Base-by-base conservation (phyloP, 495 filamentous ascomycete genomes). In the Aspergillus baeticus region DNA sequence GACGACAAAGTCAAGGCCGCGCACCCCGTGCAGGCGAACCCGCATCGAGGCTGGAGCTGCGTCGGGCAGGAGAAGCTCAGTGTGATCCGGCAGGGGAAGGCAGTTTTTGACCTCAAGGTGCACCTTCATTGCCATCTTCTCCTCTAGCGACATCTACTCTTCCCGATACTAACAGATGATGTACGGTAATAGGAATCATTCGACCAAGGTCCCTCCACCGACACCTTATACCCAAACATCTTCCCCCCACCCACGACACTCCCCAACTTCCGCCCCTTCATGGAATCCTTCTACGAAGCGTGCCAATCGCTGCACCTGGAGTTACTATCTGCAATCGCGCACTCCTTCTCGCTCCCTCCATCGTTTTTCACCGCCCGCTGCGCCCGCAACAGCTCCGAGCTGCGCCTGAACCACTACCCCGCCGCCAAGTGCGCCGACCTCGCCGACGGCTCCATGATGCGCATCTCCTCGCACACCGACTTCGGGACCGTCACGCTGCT, bases 161-260 rank as follows among this genome's bases (percentile, higher is more conserved):
- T n/a, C n/a, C n/a, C n/a, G n/a, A n/a, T n/a, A n/a, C n/a, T n/a
- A n/a, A n/a, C n/a, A n/a, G n/a, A n/a, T n/a, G n/a, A n/a, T n/a
- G n/a, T n/a, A n/a, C n/a, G n/a, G n/a, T n/a, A n/a, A n/a, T n/a
- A 84, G 79, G 86, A 89, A 73, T 81, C 77, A 48, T 84, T 82
- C 61, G 86, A 89, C 54, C 77, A 80, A 37, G 85, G 84, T 4
- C 81, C 79, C 35, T 67, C 22, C 37, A 60, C 29, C 71, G 84
- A 70, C 75, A 73, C 50, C 10, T 59, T 69, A 17, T 61, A 66
- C 8, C 57, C 64, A 29, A 89, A 87, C 57, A 73, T 85, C 51
- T 88, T 84, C 84, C 61, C 82, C 1, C 77, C 79, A 1, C 76
- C 85, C 33, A 63, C 73, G 5, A 67, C 73, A 2, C 68, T 88